Evolutionary conservation across 441 rosid species (phyloP).

Genomic region (Pelargonium australe): DNA sequence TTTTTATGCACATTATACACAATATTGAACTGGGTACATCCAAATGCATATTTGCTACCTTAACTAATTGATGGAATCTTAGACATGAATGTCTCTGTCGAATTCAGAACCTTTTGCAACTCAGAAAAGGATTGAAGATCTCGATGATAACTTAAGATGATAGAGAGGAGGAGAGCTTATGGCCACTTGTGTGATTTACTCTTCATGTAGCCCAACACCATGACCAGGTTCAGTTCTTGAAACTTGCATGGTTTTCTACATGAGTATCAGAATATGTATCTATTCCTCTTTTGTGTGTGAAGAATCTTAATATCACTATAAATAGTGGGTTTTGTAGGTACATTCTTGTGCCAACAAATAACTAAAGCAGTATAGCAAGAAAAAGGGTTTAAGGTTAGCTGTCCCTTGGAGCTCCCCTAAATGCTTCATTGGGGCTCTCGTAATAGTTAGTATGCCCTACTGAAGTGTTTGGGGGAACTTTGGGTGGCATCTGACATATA

Average conservation of each 20-base stretch:
- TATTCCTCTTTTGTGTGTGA: not conserved
- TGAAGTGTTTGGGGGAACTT: conserved; percentile 63
- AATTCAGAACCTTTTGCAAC: too few relatives aligned
- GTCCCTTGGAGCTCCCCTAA: conserved; percentile 41
- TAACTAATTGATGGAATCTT: not conserved
- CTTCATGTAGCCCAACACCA: not conserved
- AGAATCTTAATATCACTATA: not conserved
- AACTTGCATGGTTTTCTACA: not conserved
- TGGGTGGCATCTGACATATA: conserved; percentile 26
- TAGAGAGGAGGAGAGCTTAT: too few relatives aligned
- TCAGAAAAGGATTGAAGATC: too few relatives aligned
- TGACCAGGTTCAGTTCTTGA: too few relatives aligned
- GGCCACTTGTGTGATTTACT: not conserved
- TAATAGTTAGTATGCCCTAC: conserved; percentile 14
- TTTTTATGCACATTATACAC: not conserved
- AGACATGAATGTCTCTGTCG: too few relatives aligned
- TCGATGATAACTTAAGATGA: not conserved
- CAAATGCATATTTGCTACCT: too few relatives aligned
- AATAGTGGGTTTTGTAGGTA: not conserved
- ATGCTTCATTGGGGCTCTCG: conserved; percentile 36
- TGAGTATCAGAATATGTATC: not conserved
- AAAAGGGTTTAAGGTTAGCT: conserved; percentile 18
- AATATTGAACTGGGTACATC: not conserved
- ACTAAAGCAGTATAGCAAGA: not conserved
- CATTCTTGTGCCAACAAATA: not conserved